Base-by-base conservation (phyloP, 2,329 filamentous ascomycete genomes). In the Ceratocystis albifundus region DNA sequence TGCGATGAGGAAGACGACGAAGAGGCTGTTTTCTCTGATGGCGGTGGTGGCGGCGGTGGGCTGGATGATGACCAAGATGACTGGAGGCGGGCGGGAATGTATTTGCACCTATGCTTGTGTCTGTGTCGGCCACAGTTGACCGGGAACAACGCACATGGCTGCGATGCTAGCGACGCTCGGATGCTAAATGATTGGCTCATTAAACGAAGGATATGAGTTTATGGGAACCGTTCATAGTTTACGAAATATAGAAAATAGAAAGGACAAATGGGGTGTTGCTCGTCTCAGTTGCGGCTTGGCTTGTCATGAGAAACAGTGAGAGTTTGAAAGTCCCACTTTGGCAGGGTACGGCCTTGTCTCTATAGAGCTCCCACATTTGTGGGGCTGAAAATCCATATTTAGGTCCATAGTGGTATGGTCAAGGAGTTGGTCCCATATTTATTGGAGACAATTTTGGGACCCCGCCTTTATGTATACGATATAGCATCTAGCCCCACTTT, bases 401-500 rank as follows among this genome's bases (percentile, higher is more conserved):
- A 7, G 30, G 46, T 50, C 1, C 46, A 17, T 22, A 50, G 22
- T 50, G n/a, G n/a, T 22, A 15, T n/a, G 22, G 48, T 5, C 50
- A 4, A 4, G 1, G 22, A 28, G 53, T 57, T 15, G n/a, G 4
- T 28, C 28, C 12, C 22, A 25, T 57, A 15, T 32, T 15, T 30
- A 12, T 15, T 12, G 28, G 28, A 36, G 17, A 1, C 3, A 59
- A n/a, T n/a, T 12, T 1, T 17, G 15, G 36, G 2, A n/a, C 30
- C 55, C 55, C 55, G 8, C 55, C 32, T 7, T 59, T 59, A 6
- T 2, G 28, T 36, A 7, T n/a, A 36, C 28, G 3, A 28, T 15
- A 17, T 36, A 59, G 20, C 8, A 59, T 30, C 6, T 5, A 59
- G 55, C 32, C 55, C 55, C 55, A 59, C 55, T 59, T 59, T 59